Percentiles rank a stretch among this genome's conserved stretches.
phyloP scores from a whole-genome alignment of 2,329 filamentous ascomycete species.

The Calonectria honghensis region DNA sequence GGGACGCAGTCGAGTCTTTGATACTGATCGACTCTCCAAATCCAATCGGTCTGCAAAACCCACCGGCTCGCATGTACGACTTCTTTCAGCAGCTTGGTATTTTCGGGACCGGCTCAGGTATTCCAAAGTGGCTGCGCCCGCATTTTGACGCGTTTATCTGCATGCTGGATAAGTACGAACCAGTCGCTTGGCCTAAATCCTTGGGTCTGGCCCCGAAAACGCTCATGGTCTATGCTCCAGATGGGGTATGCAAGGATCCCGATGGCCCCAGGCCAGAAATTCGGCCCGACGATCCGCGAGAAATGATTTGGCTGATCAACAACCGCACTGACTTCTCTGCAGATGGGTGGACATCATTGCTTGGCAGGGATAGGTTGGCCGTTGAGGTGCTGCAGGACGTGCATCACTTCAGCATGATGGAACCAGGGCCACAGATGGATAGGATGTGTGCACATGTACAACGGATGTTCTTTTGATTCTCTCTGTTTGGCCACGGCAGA shows the following conservation, averaged over 20 bases:
- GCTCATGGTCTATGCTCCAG: constrained; percentile 82
- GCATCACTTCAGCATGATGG: constrained; percentile 51
- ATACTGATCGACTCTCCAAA: constrained; percentile 81
- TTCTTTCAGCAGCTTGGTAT: constrained; percentile 85
- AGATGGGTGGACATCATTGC: constrained; percentile 51
- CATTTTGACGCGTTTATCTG: constrained; percentile 83
- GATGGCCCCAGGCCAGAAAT: constrained; percentile 75
- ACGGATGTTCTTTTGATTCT: constrained; percentile 22
- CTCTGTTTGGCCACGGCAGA: too few relatives aligned
- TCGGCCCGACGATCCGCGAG: constrained; percentile 70
- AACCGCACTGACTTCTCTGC: constrained; percentile 80
- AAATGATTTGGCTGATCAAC: constrained; percentile 82
- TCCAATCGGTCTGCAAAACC: constrained; percentile 80
- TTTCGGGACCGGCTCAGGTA: constrained; percentile 78
- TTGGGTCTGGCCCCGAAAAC: constrained; percentile 74
- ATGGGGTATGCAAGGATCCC: constrained; percentile 82
- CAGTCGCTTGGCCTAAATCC: constrained; percentile 75
- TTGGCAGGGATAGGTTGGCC: constrained; percentile 37
- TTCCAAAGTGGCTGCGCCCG: constrained; percentile 83
- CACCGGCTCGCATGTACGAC: constrained; percentile 77
- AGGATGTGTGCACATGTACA: constrained; percentile 42
- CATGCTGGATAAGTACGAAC: constrained; percentile 81
- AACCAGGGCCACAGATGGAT: constrained; percentile 46
- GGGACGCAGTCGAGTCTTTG: constrained; percentile 75
- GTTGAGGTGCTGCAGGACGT: constrained; percentile 44